Conservation (phyloP, 2,329 filamentous ascomycete species). For the Ophiosphaerella herpotricha region DNA sequence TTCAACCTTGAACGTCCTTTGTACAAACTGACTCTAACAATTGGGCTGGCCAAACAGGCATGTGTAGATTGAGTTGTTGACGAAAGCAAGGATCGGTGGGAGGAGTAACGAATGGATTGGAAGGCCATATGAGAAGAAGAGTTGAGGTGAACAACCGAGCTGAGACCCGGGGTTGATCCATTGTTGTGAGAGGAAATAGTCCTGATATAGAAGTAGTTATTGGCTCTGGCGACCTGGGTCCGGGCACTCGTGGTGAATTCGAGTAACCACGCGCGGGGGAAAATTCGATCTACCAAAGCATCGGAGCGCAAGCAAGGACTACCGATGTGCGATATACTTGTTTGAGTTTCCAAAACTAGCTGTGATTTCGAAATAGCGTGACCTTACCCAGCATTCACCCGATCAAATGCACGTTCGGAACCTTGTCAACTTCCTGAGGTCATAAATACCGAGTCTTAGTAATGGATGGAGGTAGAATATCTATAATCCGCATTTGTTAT, state of each 20-base stretch:
- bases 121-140: background rate
- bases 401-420: too few species aligned
- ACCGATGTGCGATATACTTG: too few species aligned
- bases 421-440: too few species aligned
- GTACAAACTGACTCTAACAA: background rate
- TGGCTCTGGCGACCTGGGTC: background rate
- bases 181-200: background rate
- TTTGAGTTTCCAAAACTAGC: too few species aligned
- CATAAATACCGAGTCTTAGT: too few species aligned
- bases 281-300: background rate
- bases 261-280: background rate
- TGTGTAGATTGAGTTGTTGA: too few species aligned
- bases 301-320: background rate
- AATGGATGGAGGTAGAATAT: too few species aligned
- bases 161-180: background rate
- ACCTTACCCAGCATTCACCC: too few species aligned
- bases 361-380: too few species aligned
- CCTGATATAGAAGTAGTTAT: background rate
- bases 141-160: background rate
- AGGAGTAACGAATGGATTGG: background rate
- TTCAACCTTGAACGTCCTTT: constrained; percentile 2
- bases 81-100: too few species aligned
- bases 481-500: too few species aligned
- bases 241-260: constrained; percentile 10
- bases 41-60: constrained; percentile 3